A percentile compares a stretch with the other conserved stretches of the same genome.
Evolutionary conservation across 768 basidiomycete species (phyloP).

Genomic region (Boletales sp.): DNA sequence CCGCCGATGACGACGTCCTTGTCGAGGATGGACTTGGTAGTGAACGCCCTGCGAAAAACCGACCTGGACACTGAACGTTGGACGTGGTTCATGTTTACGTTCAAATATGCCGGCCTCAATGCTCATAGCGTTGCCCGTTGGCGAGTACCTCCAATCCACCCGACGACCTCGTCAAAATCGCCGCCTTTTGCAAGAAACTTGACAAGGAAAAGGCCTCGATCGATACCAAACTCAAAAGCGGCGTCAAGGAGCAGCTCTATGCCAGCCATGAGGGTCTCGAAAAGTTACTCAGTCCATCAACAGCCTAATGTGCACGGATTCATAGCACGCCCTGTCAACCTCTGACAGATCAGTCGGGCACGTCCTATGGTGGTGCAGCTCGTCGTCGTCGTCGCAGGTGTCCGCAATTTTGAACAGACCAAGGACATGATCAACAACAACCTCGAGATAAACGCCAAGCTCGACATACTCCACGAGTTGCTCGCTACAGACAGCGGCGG

Average conservation of each 20-base stretch:
- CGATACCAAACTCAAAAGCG: constrained; percentile 83
- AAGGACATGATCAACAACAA: constrained; percentile 95
- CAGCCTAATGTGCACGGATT: constrained; percentile 70
- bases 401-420: constrained; percentile 86
- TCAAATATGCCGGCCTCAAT: too few species aligned
- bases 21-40: constrained; percentile 36
- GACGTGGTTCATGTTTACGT: too few species aligned
- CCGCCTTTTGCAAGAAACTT: constrained; percentile 86
- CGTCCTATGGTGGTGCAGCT: constrained; percentile 29
- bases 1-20: constrained; percentile 93
- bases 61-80: too few species aligned
- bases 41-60: constrained; percentile 13
- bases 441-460: constrained; percentile 81
- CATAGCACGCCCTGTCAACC: constrained; percentile 71
- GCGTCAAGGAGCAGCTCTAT: constrained; percentile 91
- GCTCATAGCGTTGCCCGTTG: too few species aligned
- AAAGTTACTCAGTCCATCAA: constrained; percentile 74
- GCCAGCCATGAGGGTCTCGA: constrained; percentile 85
- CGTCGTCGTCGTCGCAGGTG: too few species aligned
- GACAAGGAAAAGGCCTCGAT: constrained; percentile 96
- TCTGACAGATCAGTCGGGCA: constrained; percentile 95
- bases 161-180: constrained; percentile 87
- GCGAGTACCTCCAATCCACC: constrained; percentile 91
- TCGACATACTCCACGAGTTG: constrained; percentile 75
- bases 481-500: constrained; percentile 70